phyloP scores from a whole-genome alignment of 164 flowering plant species.

The Vitis riparia region DNA sequence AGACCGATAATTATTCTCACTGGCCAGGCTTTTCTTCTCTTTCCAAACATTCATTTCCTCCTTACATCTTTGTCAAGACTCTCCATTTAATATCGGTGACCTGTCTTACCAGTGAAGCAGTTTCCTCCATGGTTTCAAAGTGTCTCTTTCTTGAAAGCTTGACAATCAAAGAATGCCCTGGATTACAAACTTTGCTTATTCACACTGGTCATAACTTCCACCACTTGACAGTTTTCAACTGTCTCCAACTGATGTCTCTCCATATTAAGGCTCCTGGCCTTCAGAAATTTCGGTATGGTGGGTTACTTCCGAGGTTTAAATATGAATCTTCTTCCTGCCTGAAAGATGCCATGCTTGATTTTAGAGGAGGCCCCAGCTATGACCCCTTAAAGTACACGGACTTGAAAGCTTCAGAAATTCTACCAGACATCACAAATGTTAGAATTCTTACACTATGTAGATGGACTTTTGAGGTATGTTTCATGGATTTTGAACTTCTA shows the following conservation, averaged over 20 bases:
- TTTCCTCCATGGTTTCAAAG: neutral
- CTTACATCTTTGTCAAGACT: neutral
- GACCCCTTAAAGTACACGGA: no score
- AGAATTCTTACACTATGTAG: conserved; percentile 2
- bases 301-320: neutral
- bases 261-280: neutral
- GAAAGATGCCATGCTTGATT: conserved; percentile 6
- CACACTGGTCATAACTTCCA: neutral
- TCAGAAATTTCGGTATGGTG: neutral
- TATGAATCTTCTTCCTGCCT: neutral
- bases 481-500: neutral
- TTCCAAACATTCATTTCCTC: neutral
- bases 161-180: neutral
- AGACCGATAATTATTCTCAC: no score
- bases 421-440: neutral
- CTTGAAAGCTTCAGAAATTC: neutral
- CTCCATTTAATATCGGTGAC: neutral
- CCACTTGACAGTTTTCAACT: conserved; percentile 3
- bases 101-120: neutral
- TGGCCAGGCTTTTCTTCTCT: no score
- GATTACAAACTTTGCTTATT: neutral
- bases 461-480: conserved; percentile 19
- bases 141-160: neutral
- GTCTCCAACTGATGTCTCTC: neutral
- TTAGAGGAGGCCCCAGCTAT: conserved; percentile 1